Evolutionary conservation across 805 yeast genomes (phyloP).

Genomic region (Kuraishia cidri): DNA sequence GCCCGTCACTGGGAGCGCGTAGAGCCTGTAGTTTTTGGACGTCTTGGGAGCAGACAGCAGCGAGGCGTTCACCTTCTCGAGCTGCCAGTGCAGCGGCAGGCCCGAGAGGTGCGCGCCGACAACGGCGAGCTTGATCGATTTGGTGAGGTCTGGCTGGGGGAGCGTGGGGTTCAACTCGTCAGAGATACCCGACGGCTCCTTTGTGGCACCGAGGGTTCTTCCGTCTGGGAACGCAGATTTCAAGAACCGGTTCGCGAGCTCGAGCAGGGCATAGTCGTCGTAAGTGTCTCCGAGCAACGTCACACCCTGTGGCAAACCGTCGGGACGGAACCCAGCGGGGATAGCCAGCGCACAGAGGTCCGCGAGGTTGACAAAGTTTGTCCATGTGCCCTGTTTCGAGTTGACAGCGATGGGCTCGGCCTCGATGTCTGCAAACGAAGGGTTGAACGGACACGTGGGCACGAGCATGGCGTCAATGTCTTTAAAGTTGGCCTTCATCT

Average conservation of each 20-base stretch:
- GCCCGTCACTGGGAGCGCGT: conserved; percentile 72
- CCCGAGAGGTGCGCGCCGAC: conserved; percentile 95
- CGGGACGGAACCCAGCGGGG: conserved; percentile 83
- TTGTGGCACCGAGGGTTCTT: conserved; percentile 47
- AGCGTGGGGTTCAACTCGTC: conserved; percentile 36
- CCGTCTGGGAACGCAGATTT: conserved; percentile 30
- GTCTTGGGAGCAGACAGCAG: conserved; percentile 62
- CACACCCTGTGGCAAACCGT: conserved; percentile 87
- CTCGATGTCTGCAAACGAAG: conserved; percentile 64
- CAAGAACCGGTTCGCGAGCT: conserved; percentile 69
- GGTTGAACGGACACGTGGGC: conserved; percentile 93
- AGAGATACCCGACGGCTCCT: conserved; percentile 13
- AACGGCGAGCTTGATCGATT: conserved; percentile 69
- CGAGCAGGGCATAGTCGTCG: conserved; percentile 83
- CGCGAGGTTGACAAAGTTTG: conserved; percentile 91
- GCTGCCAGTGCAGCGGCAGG: conserved; percentile 89
- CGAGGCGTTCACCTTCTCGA: conserved; percentile 73
- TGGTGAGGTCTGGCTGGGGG: conserved; percentile 32
- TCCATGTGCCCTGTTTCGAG: conserved; percentile 96
- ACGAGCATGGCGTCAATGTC: conserved; percentile 72
- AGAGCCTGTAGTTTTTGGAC: conserved; percentile 61
- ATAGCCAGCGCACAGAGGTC: conserved; percentile 88
- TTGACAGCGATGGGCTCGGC: conserved; percentile 76
- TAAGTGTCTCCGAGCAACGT: conserved; percentile 77
- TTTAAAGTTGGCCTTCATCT: conserved; percentile 42